Evolutionary conservation across 2,329 filamentous ascomycete species (phyloP), one percentile per base, ranked within the genome.

Genomic region (Tolypocladium amazonense): DNA sequence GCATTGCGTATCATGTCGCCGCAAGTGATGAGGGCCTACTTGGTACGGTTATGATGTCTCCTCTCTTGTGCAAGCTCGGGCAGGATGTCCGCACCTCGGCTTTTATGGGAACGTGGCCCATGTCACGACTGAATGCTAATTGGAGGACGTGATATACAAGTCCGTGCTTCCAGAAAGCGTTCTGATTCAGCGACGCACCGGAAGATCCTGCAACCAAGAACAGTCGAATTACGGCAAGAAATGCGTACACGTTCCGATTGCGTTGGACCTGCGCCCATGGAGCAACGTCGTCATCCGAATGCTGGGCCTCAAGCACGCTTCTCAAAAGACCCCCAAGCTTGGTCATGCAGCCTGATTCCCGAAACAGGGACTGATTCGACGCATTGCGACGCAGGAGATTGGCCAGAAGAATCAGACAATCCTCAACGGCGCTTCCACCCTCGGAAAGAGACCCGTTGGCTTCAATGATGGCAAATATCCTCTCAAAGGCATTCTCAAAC

Each of bases 281-380:
- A 15, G 88, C 88, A 59, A 89, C 79, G 62, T 87, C 84, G n/a
- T 64, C 59, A 30, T 80, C 79, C 23, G 80, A 76, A 45, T 80
- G 79, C 59, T 79, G 75, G 60, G 81, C 78, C 65, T 81, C 75
- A 62, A 82, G 77, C 58, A 82, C 79, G 64, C 82, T 79, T 67
- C 82, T 80, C 25, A 96, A 78, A 39, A 97, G 78, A 43, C 82
- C 81, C 20, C 87, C 82, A 56, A 97, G 78, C 65, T 86, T 87
- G 27, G 83, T 81, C 18, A 96, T 85, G 68, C 88, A 92, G 1
- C 91, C 92, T 53, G 90, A 93, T 71, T 99, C 94, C 60, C 93
- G 84, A 72, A 99, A 97, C 59, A 93, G 86, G 14, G 91, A 90
- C 73, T 99, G 94, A 69, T 99, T 99, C 2, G 92, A 94, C 1